Base-by-base conservation (phyloP, 495 filamentous ascomycete genomes). In the Xylaria palmicola region DNA sequence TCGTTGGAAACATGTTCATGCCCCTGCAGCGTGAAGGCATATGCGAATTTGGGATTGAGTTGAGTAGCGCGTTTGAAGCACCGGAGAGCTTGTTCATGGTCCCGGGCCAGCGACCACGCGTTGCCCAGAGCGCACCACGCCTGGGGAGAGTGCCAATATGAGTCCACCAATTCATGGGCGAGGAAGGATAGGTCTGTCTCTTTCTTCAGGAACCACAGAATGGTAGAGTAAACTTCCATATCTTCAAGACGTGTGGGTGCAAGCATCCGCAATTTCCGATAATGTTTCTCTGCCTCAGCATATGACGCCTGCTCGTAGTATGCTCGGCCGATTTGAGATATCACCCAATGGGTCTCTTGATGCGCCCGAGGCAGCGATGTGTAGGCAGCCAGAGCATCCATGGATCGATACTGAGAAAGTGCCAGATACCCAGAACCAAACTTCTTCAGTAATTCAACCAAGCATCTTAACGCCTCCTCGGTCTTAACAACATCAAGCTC, bases 1-100 rank as follows among this genome's bases (percentile, higher is more conserved):
- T 98, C 94, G 60, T 96, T 98, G 22, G 88, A 83, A n/a, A 97
- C 88, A 72, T 96, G 91, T 70, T 98, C 94, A 69, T 98, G 94
- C 1, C 94, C 94, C 69, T 97, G 93, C 8, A 98, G 77, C 0
- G 95, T 97, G 70, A 91, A 97, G 7, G 91, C 93, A 69, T 98
- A 98, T 3, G 94, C 93, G 74, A 97, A 96, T 37, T 86, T 88
- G 6, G 91, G 89, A 71, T 97, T 84, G 7, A 98, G 77, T 72
- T 95, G 90, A 1, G 91, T 96, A 4, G 94, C 94, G 44, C 94
- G 85, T 69, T 92, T 96, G 84, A 98, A 98, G 70, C 94, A 97
- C 60, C 89, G 88, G 48, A 98, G 76, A 26, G 95, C 94, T 67
- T 96, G 91, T 60, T 98, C 95, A 67, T 96, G 94, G 65, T 98